Base-by-base conservation (phyloP, 805 yeast species). In the Pichia pseudocactophila region DNA sequence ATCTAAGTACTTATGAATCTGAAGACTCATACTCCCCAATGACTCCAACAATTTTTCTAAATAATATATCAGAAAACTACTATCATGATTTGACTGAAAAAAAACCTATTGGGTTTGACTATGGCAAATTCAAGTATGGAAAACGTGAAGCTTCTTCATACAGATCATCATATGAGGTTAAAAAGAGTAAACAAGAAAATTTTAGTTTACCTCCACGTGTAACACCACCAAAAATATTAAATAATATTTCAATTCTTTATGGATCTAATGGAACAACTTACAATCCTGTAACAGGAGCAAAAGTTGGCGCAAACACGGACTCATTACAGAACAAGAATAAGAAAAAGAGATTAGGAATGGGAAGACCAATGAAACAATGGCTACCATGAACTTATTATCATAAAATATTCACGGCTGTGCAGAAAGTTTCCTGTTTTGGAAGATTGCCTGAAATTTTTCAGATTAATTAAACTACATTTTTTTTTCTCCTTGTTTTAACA, bases 311-410 rank as follows among this genome's bases (percentile, higher is more conserved):
- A 22, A 16, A 18, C 19, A 22, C 32, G 25, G 31, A 35, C 4
- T 36, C 44, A 7, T 11, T 25, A n/a, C n/a, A n/a, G n/a, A n/a
- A n/a, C n/a, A n/a, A n/a, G 16, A 15, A 16, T n/a, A 37, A 36
- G 17, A 49, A 42, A 33, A 46, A 44, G 33, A 57, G 61, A 31
- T 46, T 58, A 3, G 62, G 62, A 17, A 51, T 56, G 56, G 58
- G 58, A 4, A 44, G 54, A 18, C 59, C 61, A 1, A 30, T 52
- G 26, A 46, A 54, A 17, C 50, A 51, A 4, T 50, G 49, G 19
- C 27, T 44, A 7, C 33, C 46, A 8, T 43, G 40, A 22, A 50
- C 45, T 19, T 22, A 33, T 15, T 12, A n/a, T 12, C 27, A 38
- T 9, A 6, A 15, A 27, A 28, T 12, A 25, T 26, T 40, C 11